Conservation (phyloP, 306 rosid species). For the Corylus avellana region DNA sequence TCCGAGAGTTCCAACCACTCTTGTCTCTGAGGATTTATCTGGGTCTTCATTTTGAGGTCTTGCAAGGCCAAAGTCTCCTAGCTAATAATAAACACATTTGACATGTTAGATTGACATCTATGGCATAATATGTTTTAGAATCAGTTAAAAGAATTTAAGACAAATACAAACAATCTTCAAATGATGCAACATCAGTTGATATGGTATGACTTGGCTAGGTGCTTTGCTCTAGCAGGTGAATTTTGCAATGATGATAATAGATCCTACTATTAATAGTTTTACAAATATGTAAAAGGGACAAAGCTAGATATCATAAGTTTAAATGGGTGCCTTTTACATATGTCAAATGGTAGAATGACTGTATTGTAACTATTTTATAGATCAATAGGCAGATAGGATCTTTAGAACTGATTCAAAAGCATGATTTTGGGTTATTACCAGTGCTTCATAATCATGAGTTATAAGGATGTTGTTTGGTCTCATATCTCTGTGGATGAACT, state of each 20-base stretch:
- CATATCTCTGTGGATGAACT: constrained; percentile 82
- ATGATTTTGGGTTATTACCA: constrained; percentile 50
- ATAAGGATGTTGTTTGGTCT: constrained; percentile 84
- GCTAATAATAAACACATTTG: constrained; percentile 34
- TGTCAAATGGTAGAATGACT: neutral
- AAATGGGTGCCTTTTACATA: neutral
- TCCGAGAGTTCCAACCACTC: constrained; percentile 81
- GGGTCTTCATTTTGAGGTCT: constrained; percentile 55
- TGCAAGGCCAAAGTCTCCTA: constrained; percentile 93
- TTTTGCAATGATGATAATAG: neutral
- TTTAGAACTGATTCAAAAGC: constrained; percentile 14
- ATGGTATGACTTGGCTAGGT: neutral
- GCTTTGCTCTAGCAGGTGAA: neutral
- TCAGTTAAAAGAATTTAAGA: neutral
- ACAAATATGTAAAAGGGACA: neutral
- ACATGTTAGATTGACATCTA: constrained; percentile 27
- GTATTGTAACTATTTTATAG: neutral
- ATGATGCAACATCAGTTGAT: neutral
- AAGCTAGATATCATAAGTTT: neutral
- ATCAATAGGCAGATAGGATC: neutral
- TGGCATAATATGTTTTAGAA: constrained; percentile 3
- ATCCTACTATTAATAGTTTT: neutral
- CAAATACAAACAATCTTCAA: neutral
- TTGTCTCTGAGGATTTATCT: constrained; percentile 50
- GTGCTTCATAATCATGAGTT: constrained; percentile 68